These are phyloP conservation scores for Sphaceloma murrayae DNA, from an alignment of 2,329 filamentous ascomycete species.

Conservation along the genomic window DNA sequence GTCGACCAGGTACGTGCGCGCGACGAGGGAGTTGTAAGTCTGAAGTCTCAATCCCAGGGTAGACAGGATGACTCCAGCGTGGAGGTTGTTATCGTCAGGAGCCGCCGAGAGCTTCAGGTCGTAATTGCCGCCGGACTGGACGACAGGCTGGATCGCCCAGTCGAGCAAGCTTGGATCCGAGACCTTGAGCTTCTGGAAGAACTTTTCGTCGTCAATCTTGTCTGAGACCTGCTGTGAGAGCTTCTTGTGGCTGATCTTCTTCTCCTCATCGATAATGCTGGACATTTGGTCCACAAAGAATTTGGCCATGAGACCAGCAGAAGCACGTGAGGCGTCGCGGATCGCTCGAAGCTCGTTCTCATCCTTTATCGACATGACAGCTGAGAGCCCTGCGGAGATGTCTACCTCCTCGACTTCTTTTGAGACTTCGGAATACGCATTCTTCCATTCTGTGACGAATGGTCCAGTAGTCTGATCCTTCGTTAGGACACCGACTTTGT, in stretches of 20 bases:
- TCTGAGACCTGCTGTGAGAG: slow-evolving; percentile 79
- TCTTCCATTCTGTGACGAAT: slow-evolving; percentile 95
- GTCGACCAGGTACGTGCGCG: slow-evolving; percentile 89
- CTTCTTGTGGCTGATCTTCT: slow-evolving; percentile 84
- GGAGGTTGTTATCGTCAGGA: slow-evolving; percentile 69
- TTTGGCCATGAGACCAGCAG: slow-evolving; percentile 86
- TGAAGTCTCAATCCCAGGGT: slow-evolving; percentile 90
- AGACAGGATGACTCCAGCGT: slow-evolving; percentile 87
- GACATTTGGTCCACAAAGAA: slow-evolving; percentile 99
- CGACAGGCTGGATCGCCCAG: slow-evolving; percentile 82
- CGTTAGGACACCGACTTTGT: slow-evolving; percentile 77
- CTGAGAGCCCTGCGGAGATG: slow-evolving; percentile 70
- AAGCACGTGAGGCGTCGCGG: slow-evolving; percentile 87
- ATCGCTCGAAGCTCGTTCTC: slow-evolving; percentile 89
- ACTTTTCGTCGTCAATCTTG: slow-evolving; percentile 88
- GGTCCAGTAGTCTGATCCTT: slow-evolving; percentile 80
- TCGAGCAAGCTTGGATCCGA: slow-evolving; percentile 82
- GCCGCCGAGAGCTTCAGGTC: slow-evolving; percentile 74
- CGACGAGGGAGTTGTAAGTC: slow-evolving; percentile 87
- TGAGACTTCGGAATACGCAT: slow-evolving; percentile 62
- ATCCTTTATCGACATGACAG: slow-evolving; percentile 85
- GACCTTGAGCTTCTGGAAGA: slow-evolving; percentile 80
- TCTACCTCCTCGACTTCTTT: slow-evolving; percentile 87
- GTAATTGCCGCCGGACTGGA: slow-evolving; percentile 93
- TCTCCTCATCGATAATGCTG: slow-evolving; percentile 86